Conservation (phyloP, 2,329 filamentous ascomycete genomes). For the Pestalotiopsis fici region DNA sequence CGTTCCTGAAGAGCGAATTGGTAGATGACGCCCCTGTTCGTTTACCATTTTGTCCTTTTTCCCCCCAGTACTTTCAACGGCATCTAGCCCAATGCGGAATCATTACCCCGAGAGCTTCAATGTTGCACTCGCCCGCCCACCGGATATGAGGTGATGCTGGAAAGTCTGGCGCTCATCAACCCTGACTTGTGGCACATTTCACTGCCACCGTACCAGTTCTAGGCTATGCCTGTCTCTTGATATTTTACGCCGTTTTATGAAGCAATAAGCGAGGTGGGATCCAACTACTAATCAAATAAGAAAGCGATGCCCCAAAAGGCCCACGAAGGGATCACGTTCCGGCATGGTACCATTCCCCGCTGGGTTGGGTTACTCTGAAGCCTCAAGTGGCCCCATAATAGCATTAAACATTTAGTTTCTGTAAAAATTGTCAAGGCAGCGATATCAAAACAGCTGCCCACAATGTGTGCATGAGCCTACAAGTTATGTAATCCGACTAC, state of each 20-base stretch:
- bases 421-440: no score
- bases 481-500: no score
- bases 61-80: neutral
- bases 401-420: no score
- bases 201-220: no score
- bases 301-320: no score
- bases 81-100: neutral
- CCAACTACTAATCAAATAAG: no score
- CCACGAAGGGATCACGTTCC: neutral
- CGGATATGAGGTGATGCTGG: conserved; percentile 5
- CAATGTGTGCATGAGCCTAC: no score
- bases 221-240: no score
- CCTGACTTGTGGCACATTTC: neutral
- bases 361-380: neutral
- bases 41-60: neutral
- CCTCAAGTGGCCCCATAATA: no score
- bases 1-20: neutral
- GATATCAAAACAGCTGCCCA: no score
- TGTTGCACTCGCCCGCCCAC: conserved; percentile 7
- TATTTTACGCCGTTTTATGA: no score
- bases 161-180: neutral
- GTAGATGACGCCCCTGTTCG: neutral
- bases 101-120: neutral
- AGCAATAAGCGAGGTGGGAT: no score
- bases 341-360: neutral